These are phyloP conservation scores for Mucor piriformis DNA, from an alignment of 371 early-diverging fungal genomes.

Conservation along the genomic window DNA sequence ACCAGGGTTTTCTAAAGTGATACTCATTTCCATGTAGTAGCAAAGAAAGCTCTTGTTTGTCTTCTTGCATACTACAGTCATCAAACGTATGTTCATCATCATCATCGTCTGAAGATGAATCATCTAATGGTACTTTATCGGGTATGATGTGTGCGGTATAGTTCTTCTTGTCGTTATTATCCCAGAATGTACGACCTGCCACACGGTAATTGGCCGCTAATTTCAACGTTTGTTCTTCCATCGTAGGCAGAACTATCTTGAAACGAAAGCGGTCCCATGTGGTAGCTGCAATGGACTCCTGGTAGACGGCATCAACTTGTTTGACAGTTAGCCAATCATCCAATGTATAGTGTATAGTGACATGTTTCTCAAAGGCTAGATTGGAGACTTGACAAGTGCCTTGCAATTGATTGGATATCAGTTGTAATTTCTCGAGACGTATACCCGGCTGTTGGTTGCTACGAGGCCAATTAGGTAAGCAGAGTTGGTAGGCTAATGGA, in stretches of 20 bases:
- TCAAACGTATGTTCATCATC: conserved; percentile 21
- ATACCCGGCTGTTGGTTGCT: conserved; percentile 15
- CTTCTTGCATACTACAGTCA: conserved; percentile 2
- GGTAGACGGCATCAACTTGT: conserved; percentile 62
- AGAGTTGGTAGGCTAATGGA: conserved; percentile 9
- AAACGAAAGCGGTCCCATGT: conserved; percentile 46
- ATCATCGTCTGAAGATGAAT: conserved; percentile 16
- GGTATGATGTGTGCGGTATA: conserved; percentile 42
- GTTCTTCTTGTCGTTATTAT: conserved; percentile 76
- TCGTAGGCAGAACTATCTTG: conserved; percentile 16
- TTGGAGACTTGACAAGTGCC: conserved; percentile 76
- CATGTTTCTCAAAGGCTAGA: conserved; percentile 76
- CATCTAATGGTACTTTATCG: conserved; percentile 6
- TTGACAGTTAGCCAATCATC: conserved; percentile 71
- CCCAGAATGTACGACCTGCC: conserved; percentile 74
- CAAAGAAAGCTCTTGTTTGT: conserved; percentile 3
- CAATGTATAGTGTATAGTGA: conserved; percentile 65
- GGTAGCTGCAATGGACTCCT: conserved; percentile 43
- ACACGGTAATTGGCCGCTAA: conserved; percentile 53
- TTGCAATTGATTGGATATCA: conserved; percentile 23
- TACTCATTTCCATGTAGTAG: too few species aligned
- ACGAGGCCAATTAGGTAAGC: conserved; percentile 38
- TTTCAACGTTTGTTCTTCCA: conserved; percentile 8
- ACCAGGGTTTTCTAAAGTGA: conserved; percentile 19
- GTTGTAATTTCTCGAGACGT: conserved; percentile 33